Evolutionary conservation across 1,284 basidiomycete genomes (phyloP), one percentile per base, ranked within the genome.

Genomic region (Cystobasidium sp.): DNA sequence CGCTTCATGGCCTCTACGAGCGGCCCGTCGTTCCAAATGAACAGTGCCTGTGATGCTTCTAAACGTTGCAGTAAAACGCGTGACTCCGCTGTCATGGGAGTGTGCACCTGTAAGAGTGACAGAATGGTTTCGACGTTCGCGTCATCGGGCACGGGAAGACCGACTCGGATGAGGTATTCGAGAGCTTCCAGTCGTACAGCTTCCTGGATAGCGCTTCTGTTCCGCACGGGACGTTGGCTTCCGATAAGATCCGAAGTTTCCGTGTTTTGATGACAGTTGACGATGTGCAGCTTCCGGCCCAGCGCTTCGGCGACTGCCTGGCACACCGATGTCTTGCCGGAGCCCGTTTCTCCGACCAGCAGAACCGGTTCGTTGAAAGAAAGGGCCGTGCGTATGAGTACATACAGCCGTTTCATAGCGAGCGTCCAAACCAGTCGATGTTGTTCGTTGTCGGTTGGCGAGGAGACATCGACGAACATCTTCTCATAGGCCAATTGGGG

Each of bases 221-320:
- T 94, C 31, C 97, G 89, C n/a, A 96, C 84, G 2, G 97, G 97
- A 47, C 97, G 88, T 79, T 98, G 88, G 44, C 94, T 93, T 49
- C 97, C 97, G 63, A 99, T 92, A 51, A 99, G 85, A 82, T 99
- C 97, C 8, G 96, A 93, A 0, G 96, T 97, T 84, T 99, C 97
- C n/a, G 96, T 99, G 81, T 98, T 99, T 82, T 98, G 95, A 82
- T 99, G 97, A 81, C 96, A 99, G 80, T 93, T 98, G 79, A 99
- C 88, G 7, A 88, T 87, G 78, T 91, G 85, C 18, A 99, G 85
- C 51, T 83, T 84, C 78, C 88, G 88, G 43, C 84, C 84, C 37
- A 88, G 84, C 3, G 89, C 88, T 61, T 88, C 85, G 0, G 95
- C 91, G 75, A 92, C 90, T 7, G 95, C 85, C 81, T 99, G 94